Conservation (phyloP, 176 grass and related monocot genomes). For the Oryza australiensis region DNA sequence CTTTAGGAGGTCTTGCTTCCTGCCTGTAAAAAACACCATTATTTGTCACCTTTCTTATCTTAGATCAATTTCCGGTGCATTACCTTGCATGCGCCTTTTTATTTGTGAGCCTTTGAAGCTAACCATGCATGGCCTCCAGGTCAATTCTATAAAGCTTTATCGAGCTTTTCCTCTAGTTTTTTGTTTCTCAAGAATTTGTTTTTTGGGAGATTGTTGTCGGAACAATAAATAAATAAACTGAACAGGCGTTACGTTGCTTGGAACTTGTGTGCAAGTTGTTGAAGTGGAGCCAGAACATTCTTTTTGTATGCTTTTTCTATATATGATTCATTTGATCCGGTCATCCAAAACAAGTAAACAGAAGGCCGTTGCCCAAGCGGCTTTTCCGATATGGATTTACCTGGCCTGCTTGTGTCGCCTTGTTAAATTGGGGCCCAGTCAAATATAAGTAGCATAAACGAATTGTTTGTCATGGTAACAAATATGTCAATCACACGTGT, state of each 20-base stretch:
- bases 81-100: constrained; percentile 34
- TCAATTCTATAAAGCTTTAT: background rate
- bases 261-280: constrained; percentile 26
- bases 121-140: constrained; percentile 23
- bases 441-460: background rate
- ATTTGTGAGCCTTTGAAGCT: constrained; percentile 42
- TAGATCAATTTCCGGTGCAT: constrained; percentile 17
- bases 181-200: background rate
- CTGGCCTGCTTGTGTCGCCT: constrained; percentile 6
- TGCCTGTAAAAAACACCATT: constrained; percentile 27
- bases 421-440: background rate
- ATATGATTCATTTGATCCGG: background rate
- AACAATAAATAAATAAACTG: too few relatives aligned
- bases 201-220: constrained; percentile 7
- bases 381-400: constrained; percentile 6
- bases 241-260: constrained; percentile 18
- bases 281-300: background rate
- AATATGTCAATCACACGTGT: too few relatives aligned
- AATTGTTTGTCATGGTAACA: background rate
- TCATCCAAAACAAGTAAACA: background rate
- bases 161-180: background rate
- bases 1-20: constrained; percentile 26
- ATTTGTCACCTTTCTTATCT: constrained; percentile 18
- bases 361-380: background rate
- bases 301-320: background rate